Evolutionary conservation across 306 rosid species (phyloP).

Genomic region (Herpetospermum pedunculosum): DNA sequence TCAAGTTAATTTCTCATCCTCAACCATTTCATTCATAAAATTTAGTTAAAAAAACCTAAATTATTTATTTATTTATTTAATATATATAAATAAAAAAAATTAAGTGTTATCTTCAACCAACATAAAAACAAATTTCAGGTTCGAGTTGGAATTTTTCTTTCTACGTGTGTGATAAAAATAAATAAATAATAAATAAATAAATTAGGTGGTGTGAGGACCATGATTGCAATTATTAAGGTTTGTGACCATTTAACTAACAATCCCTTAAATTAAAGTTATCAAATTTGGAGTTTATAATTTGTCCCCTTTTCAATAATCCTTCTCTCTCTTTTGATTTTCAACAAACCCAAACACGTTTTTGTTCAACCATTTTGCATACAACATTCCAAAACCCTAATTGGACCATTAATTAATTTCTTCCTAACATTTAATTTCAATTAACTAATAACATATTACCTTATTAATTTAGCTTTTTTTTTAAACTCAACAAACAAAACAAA

Average conservation of each 20-base stretch:
- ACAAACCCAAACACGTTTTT: neutral
- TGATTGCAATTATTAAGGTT: neutral
- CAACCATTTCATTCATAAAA: too few species aligned
- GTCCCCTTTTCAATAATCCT: neutral
- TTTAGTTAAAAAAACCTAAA: too few species aligned
- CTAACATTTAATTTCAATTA: neutral
- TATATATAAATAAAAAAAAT: too few species aligned
- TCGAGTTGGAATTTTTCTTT: too few species aligned
- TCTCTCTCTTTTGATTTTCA: neutral
- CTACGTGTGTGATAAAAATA: too few species aligned
- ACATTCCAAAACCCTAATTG: neutral
- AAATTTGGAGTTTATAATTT: slow-evolving; percentile 3
- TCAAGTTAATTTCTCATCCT: too few species aligned
- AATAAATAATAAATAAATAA: too few species aligned
- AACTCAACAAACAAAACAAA: too few species aligned
- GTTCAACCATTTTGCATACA: neutral
- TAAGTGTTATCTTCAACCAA: too few species aligned
- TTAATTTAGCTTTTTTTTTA: neutral
- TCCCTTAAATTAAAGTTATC: neutral
- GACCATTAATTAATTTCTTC: neutral
- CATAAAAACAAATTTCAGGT: too few species aligned
- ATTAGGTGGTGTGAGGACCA: too few species aligned
- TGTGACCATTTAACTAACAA: neutral
- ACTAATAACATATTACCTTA: neutral
- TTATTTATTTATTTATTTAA: too few species aligned